phyloP scores from a whole-genome alignment of 2,329 filamentous ascomycete species.

The Colletotrichum plurivorum region DNA sequence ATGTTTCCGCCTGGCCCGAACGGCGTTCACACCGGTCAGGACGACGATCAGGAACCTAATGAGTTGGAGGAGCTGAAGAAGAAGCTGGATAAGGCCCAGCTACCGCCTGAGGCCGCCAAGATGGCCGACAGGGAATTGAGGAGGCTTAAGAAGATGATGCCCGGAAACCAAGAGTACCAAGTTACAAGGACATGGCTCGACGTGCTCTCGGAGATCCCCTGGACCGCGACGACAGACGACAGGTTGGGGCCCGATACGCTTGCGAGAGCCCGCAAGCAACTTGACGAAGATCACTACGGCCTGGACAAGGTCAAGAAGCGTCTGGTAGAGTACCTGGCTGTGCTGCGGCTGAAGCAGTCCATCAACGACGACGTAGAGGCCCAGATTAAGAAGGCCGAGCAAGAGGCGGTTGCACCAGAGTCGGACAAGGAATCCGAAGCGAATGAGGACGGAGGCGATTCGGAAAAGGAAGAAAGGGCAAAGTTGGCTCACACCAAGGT shows the following conservation, averaged over 20 bases:
- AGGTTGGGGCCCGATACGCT: constrained; percentile 87
- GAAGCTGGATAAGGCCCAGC: constrained; percentile 83
- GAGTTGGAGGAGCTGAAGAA: constrained; percentile 94
- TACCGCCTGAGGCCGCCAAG: constrained; percentile 88
- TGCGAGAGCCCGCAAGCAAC: constrained; percentile 84
- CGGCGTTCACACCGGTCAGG: constrained; percentile 58
- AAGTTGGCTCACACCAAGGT: constrained; percentile 73
- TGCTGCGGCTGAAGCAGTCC: constrained; percentile 94
- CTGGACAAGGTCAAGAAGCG: constrained; percentile 98
- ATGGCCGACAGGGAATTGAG: constrained; percentile 92
- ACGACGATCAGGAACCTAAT: constrained; percentile 85
- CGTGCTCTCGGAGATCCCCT: constrained; percentile 93
- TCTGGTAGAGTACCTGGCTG: constrained; percentile 93
- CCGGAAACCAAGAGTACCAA: constrained; percentile 95
- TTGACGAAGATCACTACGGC: constrained; percentile 97
- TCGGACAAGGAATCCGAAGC: constrained; percentile 47
- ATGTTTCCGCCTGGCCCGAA: constrained; percentile 42
- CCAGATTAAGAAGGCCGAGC: constrained; percentile 79
- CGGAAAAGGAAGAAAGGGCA: constrained; percentile 49
- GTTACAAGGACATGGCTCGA: constrained; percentile 95
- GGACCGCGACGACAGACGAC: constrained; percentile 88
- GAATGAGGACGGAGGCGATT: constrained; percentile 48
- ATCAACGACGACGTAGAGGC: constrained; percentile 87
- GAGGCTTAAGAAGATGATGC: constrained; percentile 93
- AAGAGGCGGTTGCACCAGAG: constrained; percentile 59